Evolutionary conservation across 306 rosid species (phyloP).

Genomic region (Calophaca sinica): DNA sequence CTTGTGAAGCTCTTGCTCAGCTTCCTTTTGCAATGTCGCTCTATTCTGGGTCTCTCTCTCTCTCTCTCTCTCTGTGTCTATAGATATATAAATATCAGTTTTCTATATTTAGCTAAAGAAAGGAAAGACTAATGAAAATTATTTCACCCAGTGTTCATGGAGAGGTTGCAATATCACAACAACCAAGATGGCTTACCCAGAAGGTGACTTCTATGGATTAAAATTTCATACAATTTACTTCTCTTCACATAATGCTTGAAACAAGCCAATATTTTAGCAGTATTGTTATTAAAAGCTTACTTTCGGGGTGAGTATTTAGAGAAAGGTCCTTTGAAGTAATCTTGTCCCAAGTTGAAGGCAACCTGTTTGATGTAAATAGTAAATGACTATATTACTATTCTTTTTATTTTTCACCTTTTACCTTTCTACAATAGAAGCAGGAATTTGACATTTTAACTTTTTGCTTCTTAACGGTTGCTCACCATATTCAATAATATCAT

Average conservation of each 20-base stretch:
- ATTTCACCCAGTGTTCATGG: slow-evolving; percentile 63
- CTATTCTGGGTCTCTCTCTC: slow-evolving; percentile 59
- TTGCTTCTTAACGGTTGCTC: slow-evolving; percentile 4
- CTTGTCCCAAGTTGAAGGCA: background rate
- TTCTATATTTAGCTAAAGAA: slow-evolving; percentile 11
- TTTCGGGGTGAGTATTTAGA: background rate
- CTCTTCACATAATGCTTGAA: slow-evolving; percentile 9
- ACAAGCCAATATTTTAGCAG: background rate
- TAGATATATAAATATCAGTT: background rate
- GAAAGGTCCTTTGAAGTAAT: too few relatives aligned
- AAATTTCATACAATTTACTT: background rate
- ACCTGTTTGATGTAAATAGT: slow-evolving; percentile 33
- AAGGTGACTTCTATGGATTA: slow-evolving; percentile 49
- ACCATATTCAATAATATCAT: slow-evolving; percentile 23
- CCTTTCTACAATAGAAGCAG: background rate
- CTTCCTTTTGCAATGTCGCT: slow-evolving; percentile 72
- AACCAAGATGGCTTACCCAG: slow-evolving; percentile 70
- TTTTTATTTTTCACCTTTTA: slow-evolving; percentile 6
- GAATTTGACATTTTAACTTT: background rate
- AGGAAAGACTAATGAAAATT: slow-evolving; percentile 6
- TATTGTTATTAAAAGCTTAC: background rate
- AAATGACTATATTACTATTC: background rate
- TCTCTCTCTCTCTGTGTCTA: background rate
- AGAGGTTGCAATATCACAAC: slow-evolving; percentile 77
- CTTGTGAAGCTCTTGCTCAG: slow-evolving; percentile 72